These are phyloP conservation scores for Albatrellus sp. DNA, from an alignment of 1,284 basidiomycete genomes.

Conservation along the genomic window DNA sequence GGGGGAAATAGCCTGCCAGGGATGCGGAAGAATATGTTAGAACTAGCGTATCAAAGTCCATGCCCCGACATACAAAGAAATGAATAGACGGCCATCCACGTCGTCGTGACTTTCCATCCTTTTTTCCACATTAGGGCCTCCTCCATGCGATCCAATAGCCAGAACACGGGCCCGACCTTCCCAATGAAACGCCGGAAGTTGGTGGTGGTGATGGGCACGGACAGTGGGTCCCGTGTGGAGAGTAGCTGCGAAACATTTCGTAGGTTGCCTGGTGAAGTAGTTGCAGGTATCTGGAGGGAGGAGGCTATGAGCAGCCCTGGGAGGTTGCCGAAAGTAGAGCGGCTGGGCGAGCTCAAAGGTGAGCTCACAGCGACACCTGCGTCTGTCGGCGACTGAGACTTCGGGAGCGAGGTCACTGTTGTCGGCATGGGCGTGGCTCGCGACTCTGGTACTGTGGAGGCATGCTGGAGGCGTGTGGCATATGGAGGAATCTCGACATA, in stretches of 20 bases:
- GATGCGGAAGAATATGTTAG: not conserved
- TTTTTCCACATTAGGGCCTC: conserved; percentile 64
- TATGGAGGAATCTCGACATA: conserved; percentile 39
- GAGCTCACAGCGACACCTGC: conserved; percentile 16
- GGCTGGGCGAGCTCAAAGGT: conserved; percentile 12
- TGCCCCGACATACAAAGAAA: conserved; percentile 47
- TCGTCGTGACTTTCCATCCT: conserved; percentile 50
- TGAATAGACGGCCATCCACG: conserved; percentile 56
- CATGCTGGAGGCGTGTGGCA: conserved; percentile 28
- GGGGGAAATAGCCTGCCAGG: conserved; percentile 53
- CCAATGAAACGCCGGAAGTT: conserved; percentile 67
- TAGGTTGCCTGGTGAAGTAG: conserved; percentile 15
- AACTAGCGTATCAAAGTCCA: not conserved
- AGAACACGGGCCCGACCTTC: conserved; percentile 57
- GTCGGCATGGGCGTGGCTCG: conserved; percentile 23
- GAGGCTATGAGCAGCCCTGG: conserved; percentile 22
- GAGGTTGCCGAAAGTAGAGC: conserved; percentile 16
- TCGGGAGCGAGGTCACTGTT: conserved; percentile 33
- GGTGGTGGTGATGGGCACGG: conserved; percentile 54
- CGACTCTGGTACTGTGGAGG: conserved; percentile 4
- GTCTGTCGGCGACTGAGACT: conserved; percentile 17
- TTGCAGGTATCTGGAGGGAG: conserved; percentile 19
- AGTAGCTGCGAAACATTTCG: conserved; percentile 24
- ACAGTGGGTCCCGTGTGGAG: conserved; percentile 48
- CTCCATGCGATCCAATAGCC: conserved; percentile 67